A percentile compares a stretch with the other conserved stretches of the same genome.
Conservation (phyloP, 129 eudicot genomes). For the Artemisia annua region DNA sequence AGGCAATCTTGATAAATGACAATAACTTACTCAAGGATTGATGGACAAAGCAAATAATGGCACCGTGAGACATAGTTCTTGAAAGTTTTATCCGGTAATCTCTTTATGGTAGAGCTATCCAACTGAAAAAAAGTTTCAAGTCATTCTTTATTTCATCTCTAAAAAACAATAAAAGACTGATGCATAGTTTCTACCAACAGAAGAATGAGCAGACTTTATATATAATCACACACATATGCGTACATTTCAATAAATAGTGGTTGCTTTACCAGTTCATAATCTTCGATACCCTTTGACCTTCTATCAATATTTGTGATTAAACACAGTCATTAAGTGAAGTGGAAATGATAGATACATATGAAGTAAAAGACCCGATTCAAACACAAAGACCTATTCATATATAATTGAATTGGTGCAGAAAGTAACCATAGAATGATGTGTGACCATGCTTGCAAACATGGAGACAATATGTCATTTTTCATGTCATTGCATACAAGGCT, state of each 20-base stretch:
- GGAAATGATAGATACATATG: no score
- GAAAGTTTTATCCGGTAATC: constrained; percentile 65
- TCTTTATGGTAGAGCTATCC: constrained; percentile 56
- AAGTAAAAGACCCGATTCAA: no score
- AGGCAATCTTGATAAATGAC: background rate
- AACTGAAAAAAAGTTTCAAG: constrained; percentile 39
- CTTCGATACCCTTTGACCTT: constrained; percentile 49
- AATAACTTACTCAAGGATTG: constrained; percentile 64
- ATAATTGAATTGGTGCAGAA: no score
- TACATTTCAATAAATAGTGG: constrained; percentile 9
- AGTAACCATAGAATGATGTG: no score
- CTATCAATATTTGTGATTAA: constrained; percentile 85
- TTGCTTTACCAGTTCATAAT: constrained; percentile 56
- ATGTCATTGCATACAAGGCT: no score
- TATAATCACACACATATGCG: background rate
- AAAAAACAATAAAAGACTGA: no score
- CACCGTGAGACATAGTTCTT: constrained; percentile 89
- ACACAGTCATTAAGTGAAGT: no score
- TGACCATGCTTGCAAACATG: no score
- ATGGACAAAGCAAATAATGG: constrained; percentile 67
- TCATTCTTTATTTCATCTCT: no score
- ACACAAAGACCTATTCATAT: no score
- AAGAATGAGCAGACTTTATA: constrained; percentile 16
- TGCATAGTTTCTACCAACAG: background rate
- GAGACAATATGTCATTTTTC: no score